Evolutionary conservation across 352 stramenopile species (phyloP).

Genomic region (Globisporangium heterothallicum): DNA sequence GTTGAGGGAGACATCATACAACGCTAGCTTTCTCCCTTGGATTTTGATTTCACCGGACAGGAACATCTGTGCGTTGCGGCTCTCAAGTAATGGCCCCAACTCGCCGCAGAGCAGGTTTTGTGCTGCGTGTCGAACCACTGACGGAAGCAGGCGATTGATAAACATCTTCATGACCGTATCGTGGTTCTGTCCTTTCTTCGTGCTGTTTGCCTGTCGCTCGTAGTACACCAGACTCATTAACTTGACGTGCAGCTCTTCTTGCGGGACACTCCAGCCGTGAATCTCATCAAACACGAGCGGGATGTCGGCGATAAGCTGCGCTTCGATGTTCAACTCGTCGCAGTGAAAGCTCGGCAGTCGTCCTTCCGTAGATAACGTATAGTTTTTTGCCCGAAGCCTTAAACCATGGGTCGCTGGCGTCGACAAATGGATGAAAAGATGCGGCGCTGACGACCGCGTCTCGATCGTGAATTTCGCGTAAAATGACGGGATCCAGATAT

Average conservation of each 20-base stretch:
- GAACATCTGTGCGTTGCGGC: slow-evolving; percentile 45
- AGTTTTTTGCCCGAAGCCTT: slow-evolving; percentile 59
- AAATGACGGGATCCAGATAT: slow-evolving; percentile 73
- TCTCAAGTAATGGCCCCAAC: slow-evolving; percentile 49
- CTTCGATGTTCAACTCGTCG: slow-evolving; percentile 73
- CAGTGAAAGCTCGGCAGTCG: slow-evolving; percentile 66
- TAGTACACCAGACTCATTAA: slow-evolving; percentile 73
- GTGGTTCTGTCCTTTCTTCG: slow-evolving; percentile 53
- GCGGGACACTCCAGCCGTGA: slow-evolving; percentile 52
- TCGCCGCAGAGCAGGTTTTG: slow-evolving; percentile 62
- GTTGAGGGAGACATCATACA: slow-evolving; percentile 57
- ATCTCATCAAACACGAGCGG: slow-evolving; percentile 58
- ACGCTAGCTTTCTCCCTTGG: slow-evolving; percentile 38
- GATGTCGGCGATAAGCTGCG: slow-evolving; percentile 59
- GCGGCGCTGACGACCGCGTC: slow-evolving; percentile 48
- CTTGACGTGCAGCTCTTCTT: slow-evolving; percentile 55
- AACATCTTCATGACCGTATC: slow-evolving; percentile 80
- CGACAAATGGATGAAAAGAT: slow-evolving; percentile 58
- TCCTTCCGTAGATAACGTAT: slow-evolving; percentile 61
- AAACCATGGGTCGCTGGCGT: slow-evolving; percentile 46
- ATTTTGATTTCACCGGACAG: slow-evolving; percentile 63
- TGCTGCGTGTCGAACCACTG: slow-evolving; percentile 48
- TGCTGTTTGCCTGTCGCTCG: slow-evolving; percentile 49
- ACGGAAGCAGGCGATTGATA: slow-evolving; percentile 65
- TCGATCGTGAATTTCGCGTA: slow-evolving; percentile 68